Base-by-base conservation (phyloP, 2,329 filamentous ascomycete species). In the Exophiala sp. region DNA sequence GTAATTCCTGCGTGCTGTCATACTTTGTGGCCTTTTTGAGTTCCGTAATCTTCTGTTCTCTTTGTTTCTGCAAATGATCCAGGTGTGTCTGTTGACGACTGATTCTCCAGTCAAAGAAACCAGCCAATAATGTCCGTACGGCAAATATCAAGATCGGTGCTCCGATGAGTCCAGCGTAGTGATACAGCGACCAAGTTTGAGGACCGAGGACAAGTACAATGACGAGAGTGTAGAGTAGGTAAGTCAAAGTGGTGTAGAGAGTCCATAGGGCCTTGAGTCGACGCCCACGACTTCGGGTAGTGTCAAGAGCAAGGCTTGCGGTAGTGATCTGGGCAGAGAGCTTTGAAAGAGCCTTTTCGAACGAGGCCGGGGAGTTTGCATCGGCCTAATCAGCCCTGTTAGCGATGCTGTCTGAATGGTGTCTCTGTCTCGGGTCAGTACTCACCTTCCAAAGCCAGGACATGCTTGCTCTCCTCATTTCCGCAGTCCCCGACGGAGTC, bases 21-120 rank as follows among this genome's bases (percentile, higher is more conserved):
- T 96, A 98, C 67, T 87, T 95, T 27, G 93, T 98, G 21, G 90
- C 90, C 51, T 85, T 83, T 70, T 98, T 98, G 56, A 98, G 80
- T 69, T 90, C 90, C 66, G 95, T 85, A 58, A 98, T 97, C 1
- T 90, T 95, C 61, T 82, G 82, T 52, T 86, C 81, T 46, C 91
- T 82, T 67, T 96, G 86, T 46, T 81, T 80, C 62, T 90, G 82
- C 29, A 90, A 78, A 16, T 79, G 79, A 60, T 91, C 85, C 23
- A 97, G 76, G 34, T 84, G 78, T 32, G 75, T 68, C 58, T 85
- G 80, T 9, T 86, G 76, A 13, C 75, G 80, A 18, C 84, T 79
- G 61, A 93, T 84, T 54, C 88, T 86, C 66, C 86, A 94, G 60
- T 84, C 85, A 71, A 88, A 98, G 68, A 86, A 86, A 8, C 78